Base-by-base conservation (phyloP, 2,329 filamentous ascomycete genomes). In the Alternaria gansuensis region DNA sequence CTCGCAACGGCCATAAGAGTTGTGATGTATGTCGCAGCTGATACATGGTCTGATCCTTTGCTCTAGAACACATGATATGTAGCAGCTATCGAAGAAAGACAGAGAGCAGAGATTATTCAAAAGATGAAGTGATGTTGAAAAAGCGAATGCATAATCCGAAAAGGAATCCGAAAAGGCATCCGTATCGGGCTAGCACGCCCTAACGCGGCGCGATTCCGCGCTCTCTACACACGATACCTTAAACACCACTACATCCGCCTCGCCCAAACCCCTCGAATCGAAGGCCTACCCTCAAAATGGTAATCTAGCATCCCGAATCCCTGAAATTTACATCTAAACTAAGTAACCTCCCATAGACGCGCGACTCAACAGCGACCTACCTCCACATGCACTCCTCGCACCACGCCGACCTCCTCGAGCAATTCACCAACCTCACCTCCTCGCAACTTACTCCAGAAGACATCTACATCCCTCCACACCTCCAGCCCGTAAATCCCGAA, bases 401-500 rank as follows among this genome's bases (percentile, higher is more conserved):
- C 74, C 86, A 92, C 79, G 90, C 90, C 54, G 91, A 93, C 79
- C 86, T 93, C 62, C 90, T 93, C 67, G 91, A 94, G 68, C 80
- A 80, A 63, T 83, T 83, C 73, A 82, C 79, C 5, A 71, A 78
- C 62, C 65, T 70, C 7, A 71, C 67, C 9, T 70, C 60, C 3
- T 75, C 67, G 1, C 65, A 71, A 17, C 71, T 77, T 24, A 53
- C 69, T 5, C 75, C 79, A 61, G 91, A 95, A 79, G 90, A 93
- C 56, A 91, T 95, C 74, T 90, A 91, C 77, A 90, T 96, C n/a
- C 87, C 90, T 33, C 87, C 87, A 7, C 87, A 92, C 62, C 87
- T 93, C 74, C 90, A 92, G 75, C 92, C 91, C 39, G 84, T 93
- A 72, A 94, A 95, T 75, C 91, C 92, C 0, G 91, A 95, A 77